Evolutionary conservation across 176 grass and related monocot genomes (phyloP).

Genomic region (Poa annua): DNA sequence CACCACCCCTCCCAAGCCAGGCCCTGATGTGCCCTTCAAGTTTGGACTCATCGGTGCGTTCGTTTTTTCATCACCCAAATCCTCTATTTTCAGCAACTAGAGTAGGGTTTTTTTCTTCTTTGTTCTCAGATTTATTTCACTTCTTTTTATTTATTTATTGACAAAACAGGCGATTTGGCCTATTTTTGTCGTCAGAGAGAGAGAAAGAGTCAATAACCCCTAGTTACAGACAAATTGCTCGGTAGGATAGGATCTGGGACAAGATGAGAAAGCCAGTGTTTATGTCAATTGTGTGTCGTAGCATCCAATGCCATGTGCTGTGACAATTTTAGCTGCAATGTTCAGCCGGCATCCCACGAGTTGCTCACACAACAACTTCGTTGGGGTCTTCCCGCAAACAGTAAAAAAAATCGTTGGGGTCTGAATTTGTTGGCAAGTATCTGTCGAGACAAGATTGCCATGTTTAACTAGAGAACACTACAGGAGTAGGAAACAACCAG

Average conservation of each 20-base stretch:
- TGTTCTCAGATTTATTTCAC: neutral
- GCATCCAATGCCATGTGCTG: neutral
- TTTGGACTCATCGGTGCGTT: conserved; percentile 61
- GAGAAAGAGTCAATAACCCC: neutral
- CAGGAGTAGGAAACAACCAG: neutral
- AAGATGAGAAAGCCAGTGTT: neutral
- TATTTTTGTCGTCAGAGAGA: neutral
- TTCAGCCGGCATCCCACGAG: neutral
- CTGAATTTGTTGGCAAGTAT: neutral
- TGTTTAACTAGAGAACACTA: neutral
- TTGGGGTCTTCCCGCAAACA: neutral
- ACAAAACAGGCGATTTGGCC: too few species aligned
- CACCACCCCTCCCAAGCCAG: conserved; percentile 51
- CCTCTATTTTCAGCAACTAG: neutral
- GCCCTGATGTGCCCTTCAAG: conserved; percentile 56
- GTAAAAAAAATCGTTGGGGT: neutral
- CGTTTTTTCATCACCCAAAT: neutral
- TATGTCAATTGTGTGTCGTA: neutral
- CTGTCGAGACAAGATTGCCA: neutral
- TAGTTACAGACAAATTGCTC: neutral
- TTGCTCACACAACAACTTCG: neutral
- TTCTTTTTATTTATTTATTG: too few species aligned
- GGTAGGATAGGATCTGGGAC: neutral
- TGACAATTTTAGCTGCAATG: neutral
- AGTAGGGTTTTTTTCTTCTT: neutral